phyloP scores from a whole-genome alignment of 2,329 filamentous ascomycete species.

The Aspergillus chevalieri region DNA sequence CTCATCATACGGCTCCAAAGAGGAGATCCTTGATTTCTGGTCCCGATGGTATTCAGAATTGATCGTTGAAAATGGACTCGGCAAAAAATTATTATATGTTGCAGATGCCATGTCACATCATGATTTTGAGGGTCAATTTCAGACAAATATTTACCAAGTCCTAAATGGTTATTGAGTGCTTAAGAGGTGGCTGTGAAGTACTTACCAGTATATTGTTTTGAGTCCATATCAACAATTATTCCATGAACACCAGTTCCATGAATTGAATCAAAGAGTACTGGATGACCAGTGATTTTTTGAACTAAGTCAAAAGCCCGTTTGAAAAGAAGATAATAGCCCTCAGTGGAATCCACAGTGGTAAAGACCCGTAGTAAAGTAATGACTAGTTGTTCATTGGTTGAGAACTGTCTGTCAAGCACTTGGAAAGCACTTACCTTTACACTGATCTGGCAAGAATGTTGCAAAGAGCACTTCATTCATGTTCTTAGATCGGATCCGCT shows the following conservation, averaged over 20 bases:
- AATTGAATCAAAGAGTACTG: not conserved
- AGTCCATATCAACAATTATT: not conserved
- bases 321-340: not conserved
- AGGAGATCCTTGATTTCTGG: constrained; percentile 1
- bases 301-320: not conserved
- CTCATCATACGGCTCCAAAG: constrained; percentile 5
- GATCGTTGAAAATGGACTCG: constrained; percentile 6
- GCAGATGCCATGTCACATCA: constrained; percentile 5
- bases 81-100: constrained; percentile 7
- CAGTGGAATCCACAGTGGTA: not conserved
- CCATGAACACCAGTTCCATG: not conserved
- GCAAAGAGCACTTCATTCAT: not conserved
- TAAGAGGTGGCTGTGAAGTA: not conserved
- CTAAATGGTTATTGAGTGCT: not conserved
- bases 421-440: not conserved
- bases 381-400: not conserved
- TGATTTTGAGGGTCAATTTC: constrained; percentile 5
- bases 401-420: not conserved
- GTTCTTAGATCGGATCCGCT: not conserved
- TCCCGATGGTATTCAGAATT: constrained; percentile 2
- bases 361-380: not conserved
- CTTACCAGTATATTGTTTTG: not conserved
- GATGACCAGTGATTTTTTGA: not conserved
- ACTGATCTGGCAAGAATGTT: not conserved
- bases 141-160: constrained; percentile 4